Evolutionary conservation across 108 stramenopile species (phyloP).

Genomic region (Seminavis robusta): DNA sequence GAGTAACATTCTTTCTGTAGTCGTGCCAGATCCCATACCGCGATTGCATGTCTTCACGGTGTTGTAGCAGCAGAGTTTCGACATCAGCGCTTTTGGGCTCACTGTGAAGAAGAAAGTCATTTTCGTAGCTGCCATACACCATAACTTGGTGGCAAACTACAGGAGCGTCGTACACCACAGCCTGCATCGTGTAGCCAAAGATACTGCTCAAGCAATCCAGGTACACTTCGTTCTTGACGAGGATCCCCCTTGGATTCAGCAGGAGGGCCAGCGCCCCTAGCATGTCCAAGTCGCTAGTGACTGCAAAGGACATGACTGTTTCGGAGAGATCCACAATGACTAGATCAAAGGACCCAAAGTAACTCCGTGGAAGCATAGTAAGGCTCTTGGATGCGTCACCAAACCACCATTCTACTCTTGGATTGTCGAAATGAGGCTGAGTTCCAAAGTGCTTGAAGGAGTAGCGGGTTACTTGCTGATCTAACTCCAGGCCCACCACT

Average conservation of each 20-base stretch:
- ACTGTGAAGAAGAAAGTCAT: slow-evolving; percentile 49
- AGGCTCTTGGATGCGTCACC: slow-evolving; percentile 69
- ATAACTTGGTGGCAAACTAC: slow-evolving; percentile 59
- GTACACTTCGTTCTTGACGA: slow-evolving; percentile 75
- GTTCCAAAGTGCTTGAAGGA: slow-evolving; percentile 69
- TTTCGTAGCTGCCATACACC: slow-evolving; percentile 51
- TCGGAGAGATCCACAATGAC: slow-evolving; percentile 72
- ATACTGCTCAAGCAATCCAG: slow-evolving; percentile 48
- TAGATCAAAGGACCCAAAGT: slow-evolving; percentile 66
- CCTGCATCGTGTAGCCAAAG: slow-evolving; percentile 40
- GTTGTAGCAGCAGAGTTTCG: slow-evolving; percentile 4
- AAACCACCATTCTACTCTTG: slow-evolving; percentile 80
- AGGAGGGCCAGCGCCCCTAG: slow-evolving; percentile 55
- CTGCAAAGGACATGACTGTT: slow-evolving; percentile 61
- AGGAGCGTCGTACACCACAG: slow-evolving; percentile 19
- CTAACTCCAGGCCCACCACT: slow-evolving; percentile 64
- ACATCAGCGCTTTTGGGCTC: slow-evolving; percentile 3
- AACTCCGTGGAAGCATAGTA: slow-evolving; percentile 50
- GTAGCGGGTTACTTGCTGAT: slow-evolving; percentile 66
- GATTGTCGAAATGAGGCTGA: slow-evolving; percentile 68
- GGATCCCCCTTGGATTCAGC: slow-evolving; percentile 67
- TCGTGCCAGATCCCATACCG: slow-evolving; percentile 50
- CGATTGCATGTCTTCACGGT: slow-evolving; percentile 34
- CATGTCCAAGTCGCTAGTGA: slow-evolving; percentile 63
- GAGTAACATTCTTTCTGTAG: slow-evolving; percentile 28